Percentiles rank a stretch among this genome's conserved stretches.
phyloP scores from a whole-genome alignment of 768 basidiomycete species.

The Boletellus sp. region DNA sequence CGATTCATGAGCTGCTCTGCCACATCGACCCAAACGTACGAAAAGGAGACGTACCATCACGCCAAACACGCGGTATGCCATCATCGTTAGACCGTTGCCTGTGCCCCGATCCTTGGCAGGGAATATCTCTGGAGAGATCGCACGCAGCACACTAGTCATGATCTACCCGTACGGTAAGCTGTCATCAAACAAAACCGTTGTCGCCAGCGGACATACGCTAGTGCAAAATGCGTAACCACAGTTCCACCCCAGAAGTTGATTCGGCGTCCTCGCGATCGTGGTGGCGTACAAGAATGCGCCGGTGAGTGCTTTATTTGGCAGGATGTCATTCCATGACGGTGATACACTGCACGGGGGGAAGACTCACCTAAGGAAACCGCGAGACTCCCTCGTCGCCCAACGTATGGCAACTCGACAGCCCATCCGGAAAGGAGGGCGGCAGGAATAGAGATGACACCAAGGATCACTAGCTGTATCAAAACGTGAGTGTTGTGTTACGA shows the following conservation, averaged over 20 bases:
- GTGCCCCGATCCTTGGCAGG: conserved; percentile 71
- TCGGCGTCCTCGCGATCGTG: conserved; percentile 55
- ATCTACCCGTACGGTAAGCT: conserved; percentile 34
- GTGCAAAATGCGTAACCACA: conserved; percentile 66
- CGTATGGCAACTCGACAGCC: conserved; percentile 58
- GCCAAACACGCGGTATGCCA: conserved; percentile 60
- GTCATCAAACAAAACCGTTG: not conserved
- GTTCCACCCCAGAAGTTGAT: conserved; percentile 73
- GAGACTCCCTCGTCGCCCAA: conserved; percentile 68
- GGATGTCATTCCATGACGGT: conserved; percentile 43
- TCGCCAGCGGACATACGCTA: conserved; percentile 39
- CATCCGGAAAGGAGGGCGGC: conserved; percentile 70
- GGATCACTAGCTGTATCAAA: conserved; percentile 56
- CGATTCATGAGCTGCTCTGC: not conserved
- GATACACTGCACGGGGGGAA: conserved; percentile 9
- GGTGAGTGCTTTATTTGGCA: conserved; percentile 58
- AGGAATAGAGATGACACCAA: conserved; percentile 65
- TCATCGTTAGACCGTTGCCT: conserved; percentile 60
- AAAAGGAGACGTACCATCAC: conserved; percentile 44
- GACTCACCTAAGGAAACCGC: conserved; percentile 59
- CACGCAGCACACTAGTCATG: conserved; percentile 75
- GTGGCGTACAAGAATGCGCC: conserved; percentile 71
- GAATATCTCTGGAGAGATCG: conserved; percentile 68
- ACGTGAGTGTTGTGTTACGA: not conserved
- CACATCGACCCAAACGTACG: not conserved